Base-by-base conservation (phyloP, 192 early-diverging fungal genomes). In the Podila epigama region DNA sequence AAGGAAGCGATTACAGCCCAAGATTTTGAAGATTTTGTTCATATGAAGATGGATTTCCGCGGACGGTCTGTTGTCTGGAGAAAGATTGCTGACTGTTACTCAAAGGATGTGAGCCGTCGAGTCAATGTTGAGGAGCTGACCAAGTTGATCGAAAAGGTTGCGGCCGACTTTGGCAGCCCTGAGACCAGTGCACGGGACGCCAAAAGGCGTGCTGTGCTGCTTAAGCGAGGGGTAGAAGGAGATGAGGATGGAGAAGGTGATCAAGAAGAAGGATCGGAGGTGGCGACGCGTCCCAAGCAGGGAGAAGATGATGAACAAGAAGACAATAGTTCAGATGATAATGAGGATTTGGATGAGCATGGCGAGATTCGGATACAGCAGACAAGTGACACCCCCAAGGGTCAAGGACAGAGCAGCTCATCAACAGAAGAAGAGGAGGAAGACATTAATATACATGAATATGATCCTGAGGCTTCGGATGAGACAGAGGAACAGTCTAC, bases 21-120 rank as follows among this genome's bases (percentile, higher is more conserved):
- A 0, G 73, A 77, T 1, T 77, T 77, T 64, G 73, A 77, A 32
- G 61, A 68, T 2, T 77, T 77, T 54, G 66, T 41, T 0, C 63
- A 62, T 27, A 68, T 77, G 73, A 77, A 60, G 39, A 34, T 62
- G 33, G 73, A 77, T 55, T 77, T 77, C 41, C 66, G 73, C 16
- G 51, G 57, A 18, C 52, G 48, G 4, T 77, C 73, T 2, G 28
- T 36, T 15, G 29, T 58, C 0, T 77, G 73, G 73, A 77, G 68
- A 36, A 60, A 60, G n/a, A 77, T 77, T 50, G 42, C 65, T 22
- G 66, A 77, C 25, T 77, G 66, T 22, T 77, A 77, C 33, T 60
- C 73, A 2, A 77, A 62, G 39, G 73, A 77, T n/a, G 73, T 77
- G 31, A 77, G 66, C 32, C 53, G 73, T 2, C 55, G 73, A 15